Evolutionary conservation across 805 yeast species (phyloP).

Genomic region (Kuraishia capsulata): DNA sequence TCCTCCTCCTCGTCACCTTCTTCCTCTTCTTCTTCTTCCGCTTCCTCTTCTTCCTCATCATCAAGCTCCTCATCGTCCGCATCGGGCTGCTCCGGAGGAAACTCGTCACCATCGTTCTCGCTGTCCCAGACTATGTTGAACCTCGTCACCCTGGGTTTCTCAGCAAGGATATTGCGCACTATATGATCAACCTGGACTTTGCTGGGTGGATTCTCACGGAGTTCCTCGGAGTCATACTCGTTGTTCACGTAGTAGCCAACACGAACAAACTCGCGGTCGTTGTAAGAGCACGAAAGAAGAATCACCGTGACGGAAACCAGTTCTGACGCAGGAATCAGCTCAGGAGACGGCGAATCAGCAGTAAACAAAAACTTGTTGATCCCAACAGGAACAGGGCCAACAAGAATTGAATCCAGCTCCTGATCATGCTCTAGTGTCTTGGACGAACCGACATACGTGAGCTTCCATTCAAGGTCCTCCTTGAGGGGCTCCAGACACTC

Average conservation of each 20-base stretch:
- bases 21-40: constrained; percentile 52
- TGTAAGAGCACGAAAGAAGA: constrained; percentile 83
- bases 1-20: constrained; percentile 41
- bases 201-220: constrained; percentile 88
- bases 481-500: constrained; percentile 91
- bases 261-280: constrained; percentile 89
- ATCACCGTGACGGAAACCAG: constrained; percentile 93
- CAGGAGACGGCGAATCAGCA: constrained; percentile 97
- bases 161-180: constrained; percentile 89
- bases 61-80: constrained; percentile 42
- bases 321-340: constrained; percentile 91
- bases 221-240: constrained; percentile 89
- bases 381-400: constrained; percentile 98
- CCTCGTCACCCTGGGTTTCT: constrained; percentile 94
- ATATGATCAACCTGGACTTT: constrained; percentile 92
- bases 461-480: constrained; percentile 94
- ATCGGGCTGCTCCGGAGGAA: constrained; percentile 71
- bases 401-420: constrained; percentile 90
- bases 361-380: constrained; percentile 85
- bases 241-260: constrained; percentile 98
- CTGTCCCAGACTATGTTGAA: constrained; percentile 97
- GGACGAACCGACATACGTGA: constrained; percentile 94
- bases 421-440: constrained; percentile 94
- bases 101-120: constrained; percentile 46
- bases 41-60: constrained; percentile 46